Evolutionary conservation across 2,329 filamentous ascomycete genomes (phyloP), one percentile per base, ranked within the genome.

Genomic region (Myriosclerotinia curreyana): DNA sequence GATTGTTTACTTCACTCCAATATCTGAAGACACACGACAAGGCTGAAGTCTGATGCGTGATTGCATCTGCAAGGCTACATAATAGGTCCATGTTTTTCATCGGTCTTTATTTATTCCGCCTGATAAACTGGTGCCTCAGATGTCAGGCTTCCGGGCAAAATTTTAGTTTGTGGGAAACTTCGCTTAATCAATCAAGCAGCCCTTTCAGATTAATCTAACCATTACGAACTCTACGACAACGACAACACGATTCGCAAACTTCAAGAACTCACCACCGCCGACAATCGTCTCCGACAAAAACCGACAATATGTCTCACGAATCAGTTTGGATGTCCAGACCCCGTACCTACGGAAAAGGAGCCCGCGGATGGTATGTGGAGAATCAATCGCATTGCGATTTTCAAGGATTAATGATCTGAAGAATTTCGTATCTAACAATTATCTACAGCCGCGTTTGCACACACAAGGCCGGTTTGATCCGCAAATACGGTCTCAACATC

Each of bases 291-390:
- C 49, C 74, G 79, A 49, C 61, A 63, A 49, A 63, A 58, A 34
- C 34, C 50, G 61, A 58, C 42, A 88, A 77, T 78, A 91, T 91
- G 88, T 88, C 88, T 81, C 88, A 91, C 92, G 94, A 98, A 86
- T 92, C 90, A 79, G 92, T 98, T 83, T 99, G 94, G 93, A 96
- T 96, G 89, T 96, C 92, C 78, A 93, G 95, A 81, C 95, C 95
- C 78, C 90, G 93, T 82, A 92, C 81, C 80, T 96, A 96, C 87
- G 94, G 94, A 86, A 97, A 97, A 88, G 94, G 94, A 83, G 84
- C 91, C 81, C 90, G 93, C 81, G 81, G 83, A 79, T 97, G 93
- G 93, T 97, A 92, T 79, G 90, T 83, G 53, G 53, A 59, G 31
- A 59, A 58, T 60, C 34, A 36, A 60, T 60, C 34, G 46, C 58